phyloP scores from a whole-genome alignment of 2,329 filamentous ascomycete species.

The Fusarium sacchari region DNA sequence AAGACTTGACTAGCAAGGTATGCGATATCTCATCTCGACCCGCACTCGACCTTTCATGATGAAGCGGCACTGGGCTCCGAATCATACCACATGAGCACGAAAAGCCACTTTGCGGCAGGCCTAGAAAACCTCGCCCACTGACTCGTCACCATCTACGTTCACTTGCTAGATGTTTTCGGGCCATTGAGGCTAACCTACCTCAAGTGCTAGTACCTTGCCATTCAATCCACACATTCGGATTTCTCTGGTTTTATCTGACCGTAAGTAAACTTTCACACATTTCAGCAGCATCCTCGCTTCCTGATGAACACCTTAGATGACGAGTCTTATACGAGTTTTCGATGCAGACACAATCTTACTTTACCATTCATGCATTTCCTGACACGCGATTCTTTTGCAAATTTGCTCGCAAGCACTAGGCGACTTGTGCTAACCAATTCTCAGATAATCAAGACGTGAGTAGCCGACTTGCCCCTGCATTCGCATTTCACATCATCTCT shows the following conservation, averaged over 20 bases:
- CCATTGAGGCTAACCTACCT: slow-evolving; percentile 36
- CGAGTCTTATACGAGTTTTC: slow-evolving; percentile 81
- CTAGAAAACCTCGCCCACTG: slow-evolving; percentile 99
- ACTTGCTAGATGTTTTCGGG: slow-evolving; percentile 13
- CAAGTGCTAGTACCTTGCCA: slow-evolving; percentile 30
- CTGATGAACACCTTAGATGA: slow-evolving; percentile 69
- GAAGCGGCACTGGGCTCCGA: slow-evolving; percentile 99
- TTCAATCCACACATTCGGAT: too few relatives aligned
- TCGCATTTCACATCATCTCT: slow-evolving; percentile 36
- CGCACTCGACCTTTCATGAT: slow-evolving; percentile 66
- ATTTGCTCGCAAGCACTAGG: slow-evolving; percentile 8
- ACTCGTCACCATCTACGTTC: slow-evolving; percentile 52
- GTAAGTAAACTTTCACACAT: slow-evolving; percentile 30
- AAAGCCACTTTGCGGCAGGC: slow-evolving; percentile 95
- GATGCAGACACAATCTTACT: slow-evolving; percentile 73
- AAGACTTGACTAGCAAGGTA: slow-evolving; percentile 48
- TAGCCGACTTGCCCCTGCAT: slow-evolving; percentile 22
- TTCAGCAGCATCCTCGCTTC: slow-evolving; percentile 41
- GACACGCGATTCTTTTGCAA: slow-evolving; percentile 42
- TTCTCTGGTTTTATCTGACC: not conserved
- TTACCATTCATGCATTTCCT: slow-evolving; percentile 79
- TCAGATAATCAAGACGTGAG: slow-evolving; percentile 38
- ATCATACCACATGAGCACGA: slow-evolving; percentile 74
- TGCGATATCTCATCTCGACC: slow-evolving; percentile 30
- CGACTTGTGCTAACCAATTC: slow-evolving; percentile 34